These are phyloP conservation scores for Ballota nigra DNA, from an alignment of 257 asterid genomes.

Conservation along the genomic window DNA sequence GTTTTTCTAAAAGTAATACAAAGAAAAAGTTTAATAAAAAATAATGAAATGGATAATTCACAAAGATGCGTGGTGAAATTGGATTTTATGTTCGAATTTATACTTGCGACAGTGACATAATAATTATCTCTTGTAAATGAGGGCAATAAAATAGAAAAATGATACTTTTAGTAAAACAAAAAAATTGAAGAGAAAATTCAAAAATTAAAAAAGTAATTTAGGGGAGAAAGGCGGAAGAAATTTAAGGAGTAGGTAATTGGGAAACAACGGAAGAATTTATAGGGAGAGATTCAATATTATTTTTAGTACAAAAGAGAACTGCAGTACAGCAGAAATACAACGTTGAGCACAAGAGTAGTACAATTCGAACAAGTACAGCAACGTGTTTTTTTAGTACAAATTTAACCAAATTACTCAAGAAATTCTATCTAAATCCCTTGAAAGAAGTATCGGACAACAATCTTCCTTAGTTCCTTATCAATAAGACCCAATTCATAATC, in stretches of 20 bases:
- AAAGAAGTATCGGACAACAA: no score
- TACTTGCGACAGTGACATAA: neutral
- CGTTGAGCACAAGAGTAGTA: conserved; percentile 15
- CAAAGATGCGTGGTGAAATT: neutral
- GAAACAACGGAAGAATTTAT: conserved; percentile 9
- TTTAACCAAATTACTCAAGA: neutral
- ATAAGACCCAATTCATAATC: no score
- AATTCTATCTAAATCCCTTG: neutral
- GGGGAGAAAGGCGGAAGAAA: neutral
- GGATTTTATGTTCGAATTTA: neutral
- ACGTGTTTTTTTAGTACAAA: neutral
- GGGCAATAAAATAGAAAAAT: neutral
- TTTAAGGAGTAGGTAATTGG: neutral
- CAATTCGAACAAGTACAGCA: conserved; percentile 12
- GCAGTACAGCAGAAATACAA: conserved; percentile 19
- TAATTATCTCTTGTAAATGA: neutral
- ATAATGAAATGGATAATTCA: neutral
- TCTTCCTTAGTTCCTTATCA: no score
- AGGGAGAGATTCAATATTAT: neutral
- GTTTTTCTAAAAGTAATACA: neutral
- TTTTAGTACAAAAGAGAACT: conserved; percentile 11
- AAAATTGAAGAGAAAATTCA: no score
- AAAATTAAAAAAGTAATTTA: neutral
- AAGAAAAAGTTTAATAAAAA: no score
- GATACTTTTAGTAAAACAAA: no score